These are phyloP conservation scores for Carex parvula DNA, from an alignment of 176 grass and related monocot species.

Conservation along the genomic window DNA sequence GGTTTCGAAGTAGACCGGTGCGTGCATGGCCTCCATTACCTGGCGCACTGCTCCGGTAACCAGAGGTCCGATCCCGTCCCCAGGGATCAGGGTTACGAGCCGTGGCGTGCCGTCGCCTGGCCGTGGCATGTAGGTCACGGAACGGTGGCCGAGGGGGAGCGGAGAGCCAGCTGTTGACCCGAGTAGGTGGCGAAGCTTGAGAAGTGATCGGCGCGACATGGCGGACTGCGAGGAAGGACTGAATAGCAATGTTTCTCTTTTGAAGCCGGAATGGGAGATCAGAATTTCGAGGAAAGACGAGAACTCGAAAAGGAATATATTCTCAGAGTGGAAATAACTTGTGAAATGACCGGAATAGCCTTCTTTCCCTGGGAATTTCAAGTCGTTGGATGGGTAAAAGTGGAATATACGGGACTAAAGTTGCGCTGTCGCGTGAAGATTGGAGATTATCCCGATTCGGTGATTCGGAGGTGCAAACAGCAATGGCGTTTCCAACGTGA, in stretches of 20 bases:
- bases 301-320: neutral
- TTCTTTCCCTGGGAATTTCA: neutral
- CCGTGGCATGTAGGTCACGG: conserved; percentile 95
- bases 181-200: conserved; percentile 53
- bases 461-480: neutral
- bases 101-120: conserved; percentile 80
- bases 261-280: neutral
- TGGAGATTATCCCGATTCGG: neutral
- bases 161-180: neutral
- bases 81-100: conserved; percentile 76
- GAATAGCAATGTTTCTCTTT: neutral
- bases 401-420: neutral
- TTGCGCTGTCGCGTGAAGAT: neutral
- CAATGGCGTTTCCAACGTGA: neutral
- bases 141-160: conserved; percentile 35
- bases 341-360: neutral
- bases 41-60: conserved; percentile 71
- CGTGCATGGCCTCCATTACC: conserved; percentile 93
- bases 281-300: neutral
- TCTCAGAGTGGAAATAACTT: neutral
- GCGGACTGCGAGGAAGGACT: neutral
- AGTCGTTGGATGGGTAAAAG: neutral
- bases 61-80: conserved; percentile 84
- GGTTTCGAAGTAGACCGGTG: conserved; percentile 88
- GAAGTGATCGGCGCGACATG: conserved; percentile 72